Conservation (phyloP, 768 basidiomycete genomes). For the Cystofilobasidium bisporidii region DNA sequence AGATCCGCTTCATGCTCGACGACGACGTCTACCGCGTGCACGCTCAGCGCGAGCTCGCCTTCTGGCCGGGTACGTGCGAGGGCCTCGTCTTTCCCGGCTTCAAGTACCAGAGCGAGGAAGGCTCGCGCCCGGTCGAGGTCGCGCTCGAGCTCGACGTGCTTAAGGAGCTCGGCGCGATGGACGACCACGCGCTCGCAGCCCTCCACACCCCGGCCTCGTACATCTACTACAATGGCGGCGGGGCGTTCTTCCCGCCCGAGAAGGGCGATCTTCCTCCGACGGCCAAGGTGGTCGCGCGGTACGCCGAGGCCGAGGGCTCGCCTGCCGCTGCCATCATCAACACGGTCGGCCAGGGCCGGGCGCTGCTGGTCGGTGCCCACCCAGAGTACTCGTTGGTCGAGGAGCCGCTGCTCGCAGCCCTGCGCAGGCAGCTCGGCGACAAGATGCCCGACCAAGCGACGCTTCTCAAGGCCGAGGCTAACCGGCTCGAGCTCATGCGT, state of each 20-base stretch:
- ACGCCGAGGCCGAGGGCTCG: conserved; percentile 34
- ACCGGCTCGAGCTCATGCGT: conserved; percentile 3
- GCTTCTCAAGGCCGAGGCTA: conserved; percentile 34
- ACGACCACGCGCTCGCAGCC: background rate
- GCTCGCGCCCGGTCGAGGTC: conserved; percentile 41
- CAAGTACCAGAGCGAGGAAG: conserved; percentile 44
- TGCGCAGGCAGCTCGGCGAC: background rate
- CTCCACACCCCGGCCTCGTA: background rate
- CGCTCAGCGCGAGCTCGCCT: conserved; percentile 43
- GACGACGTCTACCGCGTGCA: conserved; percentile 39
- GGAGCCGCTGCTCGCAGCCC: conserved; percentile 38
- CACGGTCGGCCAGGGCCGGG: conserved; percentile 46
- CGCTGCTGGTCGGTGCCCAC: conserved; percentile 52
- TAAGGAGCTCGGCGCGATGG: conserved; percentile 9
- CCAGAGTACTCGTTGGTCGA: conserved; percentile 50
- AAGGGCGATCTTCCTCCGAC: conserved; percentile 8
- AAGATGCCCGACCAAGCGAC: conserved; percentile 27
- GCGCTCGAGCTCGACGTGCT: conserved; percentile 33
- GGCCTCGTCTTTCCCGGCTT: conserved; percentile 45
- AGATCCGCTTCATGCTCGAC: conserved; percentile 44
- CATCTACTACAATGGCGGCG: conserved; percentile 47
- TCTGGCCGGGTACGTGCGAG: conserved; percentile 43
- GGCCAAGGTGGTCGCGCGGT: conserved; percentile 42
- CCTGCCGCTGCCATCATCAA: conserved; percentile 43
- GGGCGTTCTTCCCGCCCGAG: conserved; percentile 39